A percentile compares a stretch with the other conserved stretches of the same genome.
phyloP scores from a whole-genome alignment of 129 eudicot species.

The carrot (Daucus carota) region DH1_v3.0 NC_030384.2:35449001-35449500 shows the following conservation, averaged over 20 bases:
- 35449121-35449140: conserved; percentile 47
- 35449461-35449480: neutral
- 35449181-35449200: conserved; percentile 39
- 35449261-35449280: neutral
- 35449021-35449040: neutral
- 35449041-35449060: neutral
- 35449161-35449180: conserved; percentile 52
- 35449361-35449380: conserved; percentile 45
- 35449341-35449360: conserved; percentile 63
- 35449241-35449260: neutral
- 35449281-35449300: conserved; percentile 8
- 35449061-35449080: neutral
- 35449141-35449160: conserved; percentile 42
- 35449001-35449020: neutral
- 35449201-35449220: conserved; percentile 36
- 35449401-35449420: conserved; percentile 34
- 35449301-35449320: conserved; percentile 47
- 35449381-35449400: conserved; percentile 53
- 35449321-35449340: conserved; percentile 62
- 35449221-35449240: conserved; percentile 23
- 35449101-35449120: conserved; percentile 43
- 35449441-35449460: neutral
- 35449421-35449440: too few species aligned
- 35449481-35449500: neutral
- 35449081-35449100: conserved; percentile 29